phyloP scores from a whole-genome alignment of 2,329 filamentous ascomycete genomes.

The Cercospora beticola region DNA sequence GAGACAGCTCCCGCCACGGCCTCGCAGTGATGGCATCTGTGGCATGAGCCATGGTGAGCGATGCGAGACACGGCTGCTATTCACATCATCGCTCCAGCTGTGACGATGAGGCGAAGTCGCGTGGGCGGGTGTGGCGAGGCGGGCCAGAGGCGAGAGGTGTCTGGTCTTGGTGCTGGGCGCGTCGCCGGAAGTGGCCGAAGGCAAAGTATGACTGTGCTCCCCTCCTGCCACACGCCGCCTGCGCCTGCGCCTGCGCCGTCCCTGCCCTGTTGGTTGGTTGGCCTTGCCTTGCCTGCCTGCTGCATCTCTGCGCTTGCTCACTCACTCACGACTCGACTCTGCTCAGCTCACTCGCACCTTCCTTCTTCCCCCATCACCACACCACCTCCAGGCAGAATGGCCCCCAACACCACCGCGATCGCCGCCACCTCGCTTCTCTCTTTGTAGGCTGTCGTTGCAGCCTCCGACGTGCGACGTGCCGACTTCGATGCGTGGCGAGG shows the following conservation, averaged over 20 bases:
- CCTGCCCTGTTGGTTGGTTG: background rate
- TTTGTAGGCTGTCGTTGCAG: background rate
- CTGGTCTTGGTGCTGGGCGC: background rate
- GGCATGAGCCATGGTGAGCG: background rate
- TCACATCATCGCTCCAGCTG: background rate
- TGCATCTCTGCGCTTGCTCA: background rate
- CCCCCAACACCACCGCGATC: slow-evolving; percentile 4
- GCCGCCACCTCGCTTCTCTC: slow-evolving; percentile 3
- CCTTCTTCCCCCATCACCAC: slow-evolving; percentile 50
- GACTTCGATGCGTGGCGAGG: slow-evolving; percentile 3
- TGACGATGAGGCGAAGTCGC: background rate
- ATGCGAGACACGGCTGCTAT: background rate
- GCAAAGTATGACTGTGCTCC: slow-evolving; percentile 6
- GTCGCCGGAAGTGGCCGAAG: background rate
- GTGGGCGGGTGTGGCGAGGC: background rate
- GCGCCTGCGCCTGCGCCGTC: background rate
- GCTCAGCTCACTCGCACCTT: slow-evolving; percentile 37
- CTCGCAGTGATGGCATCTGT: background rate
- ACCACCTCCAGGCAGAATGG: slow-evolving; percentile 3
- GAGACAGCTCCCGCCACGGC: background rate
- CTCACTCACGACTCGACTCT: background rate
- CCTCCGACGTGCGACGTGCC: background rate
- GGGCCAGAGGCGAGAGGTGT: no score
- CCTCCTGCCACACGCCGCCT: background rate
- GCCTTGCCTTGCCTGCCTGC: background rate